Evolutionary conservation across 176 grass and related monocot species (phyloP), one percentile per base, ranked within the genome.

Genomic region (Elymus sibiricus): DNA sequence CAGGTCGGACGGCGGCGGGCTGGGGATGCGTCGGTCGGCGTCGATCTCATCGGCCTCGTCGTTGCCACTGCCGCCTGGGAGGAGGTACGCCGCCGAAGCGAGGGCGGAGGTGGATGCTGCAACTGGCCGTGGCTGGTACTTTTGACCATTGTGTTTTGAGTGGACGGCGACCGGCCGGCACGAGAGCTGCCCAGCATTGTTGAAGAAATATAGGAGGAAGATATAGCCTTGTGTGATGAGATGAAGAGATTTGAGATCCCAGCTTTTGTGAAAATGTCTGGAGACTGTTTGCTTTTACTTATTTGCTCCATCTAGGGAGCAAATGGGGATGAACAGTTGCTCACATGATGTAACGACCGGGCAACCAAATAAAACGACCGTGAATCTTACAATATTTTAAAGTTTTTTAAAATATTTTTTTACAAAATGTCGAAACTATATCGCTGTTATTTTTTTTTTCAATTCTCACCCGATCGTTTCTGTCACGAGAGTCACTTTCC

Each of bases 61-160:
- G 43, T 80, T 90, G 51, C 80, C 88, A 2, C 66, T 85, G n/a
- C 84, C 79, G 34, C 85, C 64, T 14, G 80, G 88, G 42, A 68
- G 77, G 38, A 86, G 35, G 6, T 90, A 82, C 81, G 14, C 70
- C 3, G 29, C 76, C 6, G 76, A 49, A 65, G 61, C 80, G 16
- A 87, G 83, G 53, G 83, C 90, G 22, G 86, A 91, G 83, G 77
- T 44, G 13, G 80, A 87, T 42, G 81, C 74, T 14, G 80, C 91
- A 61, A 42, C 29, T 4, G 79, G 76, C 24, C 89, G 88, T 5
- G 79, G 76, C 21, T 91, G 88, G 91, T 77, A 89, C 63, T 81
- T 89, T 51, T 95, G 88, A 89, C 17, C 9, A 9, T 22, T 58
- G 17, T 58, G 35, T 44, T 73, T 27, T 4, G 70, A 40, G 5